phyloP scores from a whole-genome alignment of 495 filamentous ascomycete species.

The Daldinia vernicosa region DNA sequence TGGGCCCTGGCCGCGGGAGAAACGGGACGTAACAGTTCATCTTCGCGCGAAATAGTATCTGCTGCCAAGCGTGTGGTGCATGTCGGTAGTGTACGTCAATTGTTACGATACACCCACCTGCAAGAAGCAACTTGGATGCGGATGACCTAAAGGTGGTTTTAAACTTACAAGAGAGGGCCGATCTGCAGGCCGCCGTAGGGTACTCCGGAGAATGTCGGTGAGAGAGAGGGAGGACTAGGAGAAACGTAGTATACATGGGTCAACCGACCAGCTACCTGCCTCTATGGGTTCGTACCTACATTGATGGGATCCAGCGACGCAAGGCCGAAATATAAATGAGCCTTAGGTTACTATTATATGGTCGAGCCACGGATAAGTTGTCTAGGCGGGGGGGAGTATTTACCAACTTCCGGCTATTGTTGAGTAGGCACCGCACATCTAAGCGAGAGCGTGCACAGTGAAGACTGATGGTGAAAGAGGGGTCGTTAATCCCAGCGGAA shows the following conservation, averaged over 20 bases:
- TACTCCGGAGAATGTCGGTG: constrained; percentile 6
- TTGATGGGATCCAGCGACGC: constrained; percentile 16
- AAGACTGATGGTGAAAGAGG: constrained; percentile 34
- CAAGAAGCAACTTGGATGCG: constrained; percentile 8
- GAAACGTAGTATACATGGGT: constrained; percentile 13
- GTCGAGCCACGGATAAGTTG: constrained; percentile 35
- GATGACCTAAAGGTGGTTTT: constrained; percentile 5
- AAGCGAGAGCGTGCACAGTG: constrained; percentile 31
- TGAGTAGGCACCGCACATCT: constrained; percentile 21
- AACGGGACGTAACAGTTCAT: constrained; percentile 30
- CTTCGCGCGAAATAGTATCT: constrained; percentile 5
- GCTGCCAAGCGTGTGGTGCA: constrained; percentile 34
- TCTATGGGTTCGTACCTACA: constrained; percentile 6
- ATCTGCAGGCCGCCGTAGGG: constrained; percentile 13
- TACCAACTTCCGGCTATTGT: constrained; percentile 44
- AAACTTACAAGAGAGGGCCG: constrained; percentile 13
- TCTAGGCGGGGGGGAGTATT: constrained; percentile 36
- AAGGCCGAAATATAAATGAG: constrained; percentile 32
- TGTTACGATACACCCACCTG: constrained; percentile 12
- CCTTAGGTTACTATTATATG: constrained; percentile 37
- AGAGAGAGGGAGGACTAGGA: constrained; percentile 1
- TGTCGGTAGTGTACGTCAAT: constrained; percentile 29
- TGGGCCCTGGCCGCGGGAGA: constrained; percentile 18
- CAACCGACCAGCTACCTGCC: constrained; percentile 3
- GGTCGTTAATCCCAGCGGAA: constrained; percentile 28